phyloP scores from a whole-genome alignment of 2,329 filamentous ascomycete genomes.

The Neocatenulostroma microsporum region DNA sequence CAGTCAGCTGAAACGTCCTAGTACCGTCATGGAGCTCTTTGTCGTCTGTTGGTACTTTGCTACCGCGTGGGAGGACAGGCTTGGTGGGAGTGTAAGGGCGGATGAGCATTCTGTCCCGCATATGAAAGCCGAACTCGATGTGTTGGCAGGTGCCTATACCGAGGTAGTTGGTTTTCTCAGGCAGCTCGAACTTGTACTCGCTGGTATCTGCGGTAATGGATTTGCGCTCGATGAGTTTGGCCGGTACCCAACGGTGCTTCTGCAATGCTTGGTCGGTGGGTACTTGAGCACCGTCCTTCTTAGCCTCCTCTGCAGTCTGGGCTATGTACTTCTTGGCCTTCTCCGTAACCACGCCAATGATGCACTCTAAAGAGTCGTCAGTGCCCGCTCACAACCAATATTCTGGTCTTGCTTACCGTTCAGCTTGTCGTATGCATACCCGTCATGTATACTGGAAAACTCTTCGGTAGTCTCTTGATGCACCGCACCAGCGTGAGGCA shows the following conservation, averaged over 20 bases:
- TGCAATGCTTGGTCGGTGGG: slow-evolving; percentile 31
- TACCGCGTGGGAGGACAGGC: slow-evolving; percentile 31
- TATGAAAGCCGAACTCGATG: slow-evolving; percentile 46
- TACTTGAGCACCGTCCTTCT: slow-evolving; percentile 27
- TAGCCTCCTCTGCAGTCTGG: slow-evolving; percentile 34
- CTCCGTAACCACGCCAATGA: slow-evolving; percentile 43
- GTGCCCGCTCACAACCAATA: no score
- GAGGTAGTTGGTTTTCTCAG: slow-evolving; percentile 32
- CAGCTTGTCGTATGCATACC: slow-evolving; percentile 44
- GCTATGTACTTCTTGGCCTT: slow-evolving; percentile 43
- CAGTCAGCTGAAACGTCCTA: slow-evolving; percentile 42
- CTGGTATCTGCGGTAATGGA: slow-evolving; percentile 38
- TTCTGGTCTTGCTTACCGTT: no score
- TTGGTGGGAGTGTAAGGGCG: slow-evolving; percentile 44
- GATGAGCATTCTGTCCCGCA: slow-evolving; percentile 44
- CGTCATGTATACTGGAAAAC: slow-evolving; percentile 46
- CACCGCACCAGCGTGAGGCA: slow-evolving; percentile 44
- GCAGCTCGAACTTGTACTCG: slow-evolving; percentile 43
- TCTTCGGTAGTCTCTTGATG: slow-evolving; percentile 44
- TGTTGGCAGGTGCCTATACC: slow-evolving; percentile 47
- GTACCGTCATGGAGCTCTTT: slow-evolving; percentile 20
- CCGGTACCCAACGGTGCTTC: slow-evolving; percentile 42
- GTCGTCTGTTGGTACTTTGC: not conserved
- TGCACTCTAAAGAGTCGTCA: no score
- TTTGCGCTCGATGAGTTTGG: slow-evolving; percentile 34